These are phyloP conservation scores for Magnolia sinica DNA, from an alignment of 164 flowering plant genomes.

Conservation along the genomic window DNA sequence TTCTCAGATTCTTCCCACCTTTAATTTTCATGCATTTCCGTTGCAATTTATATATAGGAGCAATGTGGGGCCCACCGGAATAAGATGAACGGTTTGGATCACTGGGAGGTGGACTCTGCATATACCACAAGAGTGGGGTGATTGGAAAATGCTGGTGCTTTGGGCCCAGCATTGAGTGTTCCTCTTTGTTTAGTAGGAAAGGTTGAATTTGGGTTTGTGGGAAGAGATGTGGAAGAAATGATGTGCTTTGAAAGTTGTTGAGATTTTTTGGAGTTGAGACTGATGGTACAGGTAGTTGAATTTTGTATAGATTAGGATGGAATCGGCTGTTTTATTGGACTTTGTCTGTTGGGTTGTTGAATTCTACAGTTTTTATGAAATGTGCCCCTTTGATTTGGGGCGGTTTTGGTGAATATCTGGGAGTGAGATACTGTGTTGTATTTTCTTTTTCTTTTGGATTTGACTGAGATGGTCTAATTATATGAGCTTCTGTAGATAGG, in stretches of 20 bases:
- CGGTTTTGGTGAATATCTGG: too few species aligned
- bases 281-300: too few species aligned
- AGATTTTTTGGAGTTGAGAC: too few species aligned
- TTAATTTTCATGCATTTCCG: background rate
- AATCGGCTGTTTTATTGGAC: background rate
- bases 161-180: too few species aligned
- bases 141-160: background rate
- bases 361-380: too few species aligned
- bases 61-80: background rate
- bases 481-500: background rate
- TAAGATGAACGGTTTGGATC: too few species aligned
- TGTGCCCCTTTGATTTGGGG: too few species aligned
- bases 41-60: background rate
- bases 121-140: background rate
- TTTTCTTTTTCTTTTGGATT: background rate
- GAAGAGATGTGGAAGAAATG: too few species aligned
- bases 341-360: background rate
- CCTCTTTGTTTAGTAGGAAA: too few species aligned
- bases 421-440: too few species aligned
- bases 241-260: too few species aligned
- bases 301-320: background rate
- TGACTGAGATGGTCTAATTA: background rate
- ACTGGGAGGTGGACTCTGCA: background rate
- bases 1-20: constrained; percentile 7
- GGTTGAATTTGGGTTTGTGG: too few species aligned